These are phyloP conservation scores for Parachaetomium inaequale DNA, from an alignment of 495 filamentous ascomycete genomes.

Conservation along the genomic window DNA sequence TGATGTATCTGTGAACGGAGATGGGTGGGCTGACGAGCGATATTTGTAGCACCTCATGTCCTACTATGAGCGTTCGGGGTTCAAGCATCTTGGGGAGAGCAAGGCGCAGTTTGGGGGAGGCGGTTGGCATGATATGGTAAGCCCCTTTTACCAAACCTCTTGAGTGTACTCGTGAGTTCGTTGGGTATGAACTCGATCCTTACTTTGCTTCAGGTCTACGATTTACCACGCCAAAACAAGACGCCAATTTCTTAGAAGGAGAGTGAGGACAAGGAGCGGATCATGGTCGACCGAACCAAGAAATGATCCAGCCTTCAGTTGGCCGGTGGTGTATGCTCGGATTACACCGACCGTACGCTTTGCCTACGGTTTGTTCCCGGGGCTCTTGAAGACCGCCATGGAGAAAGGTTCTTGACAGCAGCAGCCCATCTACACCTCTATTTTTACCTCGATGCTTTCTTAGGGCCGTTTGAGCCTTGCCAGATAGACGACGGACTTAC, in stretches of 20 bases:
- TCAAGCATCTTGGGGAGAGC: constrained; percentile 64
- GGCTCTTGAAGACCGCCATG: background rate
- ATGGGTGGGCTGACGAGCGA: constrained; percentile 1
- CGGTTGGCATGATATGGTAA: constrained; percentile 73
- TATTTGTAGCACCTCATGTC: constrained; percentile 51
- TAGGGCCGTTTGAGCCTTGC: background rate
- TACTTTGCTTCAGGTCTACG: constrained; percentile 3
- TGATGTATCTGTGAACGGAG: background rate
- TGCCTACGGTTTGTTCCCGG: too few species aligned
- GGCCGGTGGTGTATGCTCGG: background rate
- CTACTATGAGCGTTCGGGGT: constrained; percentile 78
- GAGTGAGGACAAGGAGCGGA: too few species aligned
- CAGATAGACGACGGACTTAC: background rate
- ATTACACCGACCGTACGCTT: background rate
- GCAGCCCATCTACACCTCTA: too few species aligned
- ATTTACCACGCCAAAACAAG: constrained; percentile 6
- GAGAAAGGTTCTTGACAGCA: background rate
- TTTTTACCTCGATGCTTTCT: background rate
- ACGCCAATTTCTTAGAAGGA: background rate
- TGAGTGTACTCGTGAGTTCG: background rate
- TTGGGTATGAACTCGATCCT: background rate
- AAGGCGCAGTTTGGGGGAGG: constrained; percentile 65
- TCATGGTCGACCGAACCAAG: background rate
- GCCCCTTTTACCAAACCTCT: background rate
- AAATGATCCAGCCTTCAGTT: too few species aligned